These are phyloP conservation scores for Podila clonocystis DNA, from an alignment of 192 early-diverging fungal genomes.

Conservation along the genomic window DNA sequence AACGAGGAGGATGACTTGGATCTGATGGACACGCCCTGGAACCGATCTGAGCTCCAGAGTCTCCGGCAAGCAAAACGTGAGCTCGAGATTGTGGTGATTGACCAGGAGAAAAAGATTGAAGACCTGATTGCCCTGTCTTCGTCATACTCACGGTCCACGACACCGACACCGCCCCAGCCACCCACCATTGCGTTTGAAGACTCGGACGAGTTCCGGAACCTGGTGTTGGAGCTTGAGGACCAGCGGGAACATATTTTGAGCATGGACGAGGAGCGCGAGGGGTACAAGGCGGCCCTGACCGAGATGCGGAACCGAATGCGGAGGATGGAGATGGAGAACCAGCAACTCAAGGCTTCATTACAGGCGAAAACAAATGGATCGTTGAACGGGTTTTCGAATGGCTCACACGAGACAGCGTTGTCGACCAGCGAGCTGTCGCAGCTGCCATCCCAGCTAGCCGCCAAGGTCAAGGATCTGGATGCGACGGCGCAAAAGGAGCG, in stretches of 20 bases:
- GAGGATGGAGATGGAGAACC: slow-evolving; percentile 12
- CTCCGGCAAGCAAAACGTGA: slow-evolving; percentile 56
- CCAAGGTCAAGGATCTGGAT: slow-evolving; percentile 34
- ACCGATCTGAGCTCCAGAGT: slow-evolving; percentile 53
- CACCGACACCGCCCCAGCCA: not conserved
- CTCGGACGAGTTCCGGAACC: slow-evolving; percentile 32
- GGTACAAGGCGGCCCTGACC: slow-evolving; percentile 2
- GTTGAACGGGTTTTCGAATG: not conserved
- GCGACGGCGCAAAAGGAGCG: slow-evolving; percentile 33
- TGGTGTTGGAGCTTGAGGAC: slow-evolving; percentile 39
- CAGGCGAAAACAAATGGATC: not conserved
- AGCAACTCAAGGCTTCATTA: not conserved
- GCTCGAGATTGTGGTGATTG: slow-evolving; percentile 61
- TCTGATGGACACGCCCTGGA: slow-evolving; percentile 42
- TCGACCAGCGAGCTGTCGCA: not conserved
- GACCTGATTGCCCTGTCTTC: slow-evolving; percentile 15
- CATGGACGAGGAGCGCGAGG: slow-evolving; percentile 37
- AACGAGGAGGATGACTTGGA: slow-evolving; percentile 29
- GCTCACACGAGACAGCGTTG: not conserved
- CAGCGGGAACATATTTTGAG: slow-evolving; percentile 33
- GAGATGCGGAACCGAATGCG: slow-evolving; percentile 29
- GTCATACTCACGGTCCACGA: not conserved
- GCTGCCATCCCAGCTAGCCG: not conserved
- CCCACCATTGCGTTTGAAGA: slow-evolving; percentile 31
- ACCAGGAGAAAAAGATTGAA: slow-evolving; percentile 58